Conservation (phyloP, 1,284 basidiomycete species). For the Schizophyllum amplum region DNA sequence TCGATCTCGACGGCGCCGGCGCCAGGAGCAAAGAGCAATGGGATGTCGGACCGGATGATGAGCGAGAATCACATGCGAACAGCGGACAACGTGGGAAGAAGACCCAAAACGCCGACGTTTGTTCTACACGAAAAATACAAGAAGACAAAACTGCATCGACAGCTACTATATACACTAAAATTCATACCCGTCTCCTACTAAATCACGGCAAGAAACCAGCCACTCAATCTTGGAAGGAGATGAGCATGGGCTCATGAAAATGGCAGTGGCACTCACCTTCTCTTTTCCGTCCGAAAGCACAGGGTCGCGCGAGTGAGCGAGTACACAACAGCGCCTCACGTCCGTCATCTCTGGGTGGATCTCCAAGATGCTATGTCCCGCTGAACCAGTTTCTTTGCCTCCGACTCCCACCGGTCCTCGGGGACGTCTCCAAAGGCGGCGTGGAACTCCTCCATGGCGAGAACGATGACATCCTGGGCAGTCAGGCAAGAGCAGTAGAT, state of each 20-base stretch:
- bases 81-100: too few relatives aligned
- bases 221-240: neutral
- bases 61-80: neutral
- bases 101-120: neutral
- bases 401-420: constrained; percentile 26
- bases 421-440: constrained; percentile 26
- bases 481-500: too few relatives aligned
- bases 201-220: neutral
- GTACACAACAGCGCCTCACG: constrained; percentile 9
- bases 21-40: neutral
- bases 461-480: too few relatives aligned
- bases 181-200: neutral
- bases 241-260: neutral
- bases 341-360: constrained; percentile 17
- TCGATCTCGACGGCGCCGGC: neutral
- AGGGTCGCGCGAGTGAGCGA: neutral
- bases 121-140: neutral
- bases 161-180: too few relatives aligned
- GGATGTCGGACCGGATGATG: neutral
- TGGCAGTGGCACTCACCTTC: too few relatives aligned
- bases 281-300: neutral
- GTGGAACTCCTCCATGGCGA: neutral
- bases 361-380: constrained; percentile 21
- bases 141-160: too few relatives aligned
- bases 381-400: constrained; percentile 11